phyloP scores from a whole-genome alignment of 495 filamentous ascomycete species.

The Penicillium lagena region DNA sequence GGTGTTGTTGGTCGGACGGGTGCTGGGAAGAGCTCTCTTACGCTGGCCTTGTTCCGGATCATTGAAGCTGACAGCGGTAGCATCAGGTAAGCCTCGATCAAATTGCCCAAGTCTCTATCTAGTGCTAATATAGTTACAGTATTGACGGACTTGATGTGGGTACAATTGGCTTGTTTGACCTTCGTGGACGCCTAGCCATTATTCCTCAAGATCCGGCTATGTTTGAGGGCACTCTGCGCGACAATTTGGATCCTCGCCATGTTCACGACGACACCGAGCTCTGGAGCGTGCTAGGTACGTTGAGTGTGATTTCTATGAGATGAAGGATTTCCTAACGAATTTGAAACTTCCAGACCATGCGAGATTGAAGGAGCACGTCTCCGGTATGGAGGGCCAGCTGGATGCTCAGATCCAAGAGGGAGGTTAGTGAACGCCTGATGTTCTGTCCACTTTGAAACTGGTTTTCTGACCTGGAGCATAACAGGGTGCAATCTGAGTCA shows the following conservation, averaged over 20 bases:
- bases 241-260: conserved; percentile 93
- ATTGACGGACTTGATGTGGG: conserved; percentile 89
- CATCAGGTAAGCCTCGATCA: conserved; percentile 46
- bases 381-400: conserved; percentile 80
- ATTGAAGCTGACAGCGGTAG: conserved; percentile 78
- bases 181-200: conserved; percentile 87
- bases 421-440: conserved; percentile 48
- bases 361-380: conserved; percentile 83
- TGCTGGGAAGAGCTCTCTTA: conserved; percentile 93
- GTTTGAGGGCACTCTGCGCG: conserved; percentile 92
- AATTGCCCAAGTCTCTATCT: neutral
- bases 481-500: conserved; percentile 55
- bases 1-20: conserved; percentile 95
- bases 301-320: conserved; percentile 1
- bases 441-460: neutral
- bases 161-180: conserved; percentile 81
- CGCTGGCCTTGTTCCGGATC: conserved; percentile 89
- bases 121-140: conserved; percentile 23
- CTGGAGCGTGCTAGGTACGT: conserved; percentile 90
- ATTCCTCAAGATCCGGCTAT: conserved; percentile 98
- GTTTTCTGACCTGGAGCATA: conserved; percentile 2
- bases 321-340: conserved; percentile 11
- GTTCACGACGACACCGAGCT: conserved; percentile 96
- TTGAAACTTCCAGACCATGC: conserved; percentile 65
- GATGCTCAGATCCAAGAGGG: conserved; percentile 92